phyloP scores from a whole-genome alignment of 805 yeast genomes.

The Nakazawaea wyomingensis region DNA sequence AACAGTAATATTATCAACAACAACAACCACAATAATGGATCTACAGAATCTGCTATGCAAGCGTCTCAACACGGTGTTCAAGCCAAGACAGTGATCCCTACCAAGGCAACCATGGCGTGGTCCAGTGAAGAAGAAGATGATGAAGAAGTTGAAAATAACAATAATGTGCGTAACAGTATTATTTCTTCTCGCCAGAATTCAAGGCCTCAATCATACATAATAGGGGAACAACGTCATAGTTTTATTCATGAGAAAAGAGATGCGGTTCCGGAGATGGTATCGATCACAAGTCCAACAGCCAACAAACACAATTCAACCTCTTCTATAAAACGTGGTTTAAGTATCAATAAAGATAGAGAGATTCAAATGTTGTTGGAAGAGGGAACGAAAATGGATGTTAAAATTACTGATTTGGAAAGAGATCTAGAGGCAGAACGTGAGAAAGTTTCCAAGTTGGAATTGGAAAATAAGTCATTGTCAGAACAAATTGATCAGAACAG shows the following conservation, averaged over 20 bases:
- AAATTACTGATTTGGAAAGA: conserved; percentile 33
- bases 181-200: conserved; percentile 13
- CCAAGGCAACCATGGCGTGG: conserved; percentile 82
- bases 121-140: conserved; percentile 78
- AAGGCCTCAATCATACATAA: background rate
- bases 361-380: conserved; percentile 39
- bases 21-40: background rate
- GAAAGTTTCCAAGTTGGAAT: conserved; percentile 11
- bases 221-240: background rate
- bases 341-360: conserved; percentile 34
- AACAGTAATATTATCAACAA: background rate
- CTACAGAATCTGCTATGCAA: background rate
- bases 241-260: background rate
- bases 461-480: background rate
- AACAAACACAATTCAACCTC: conserved; percentile 6
- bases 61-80: conserved; percentile 37
- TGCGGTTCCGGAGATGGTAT: conserved; percentile 2
- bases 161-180: no score
- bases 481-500: background rate
- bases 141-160: conserved; percentile 27
- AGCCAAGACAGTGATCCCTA: conserved; percentile 72
- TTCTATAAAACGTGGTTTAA: conserved; percentile 18
- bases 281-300: background rate
- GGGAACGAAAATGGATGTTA: conserved; percentile 43
- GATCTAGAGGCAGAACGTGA: conserved; percentile 16